These are phyloP conservation scores for Colletotrichum sp. DNA, from an alignment of 2,329 filamentous ascomycete genomes.

Conservation along the genomic window DNA sequence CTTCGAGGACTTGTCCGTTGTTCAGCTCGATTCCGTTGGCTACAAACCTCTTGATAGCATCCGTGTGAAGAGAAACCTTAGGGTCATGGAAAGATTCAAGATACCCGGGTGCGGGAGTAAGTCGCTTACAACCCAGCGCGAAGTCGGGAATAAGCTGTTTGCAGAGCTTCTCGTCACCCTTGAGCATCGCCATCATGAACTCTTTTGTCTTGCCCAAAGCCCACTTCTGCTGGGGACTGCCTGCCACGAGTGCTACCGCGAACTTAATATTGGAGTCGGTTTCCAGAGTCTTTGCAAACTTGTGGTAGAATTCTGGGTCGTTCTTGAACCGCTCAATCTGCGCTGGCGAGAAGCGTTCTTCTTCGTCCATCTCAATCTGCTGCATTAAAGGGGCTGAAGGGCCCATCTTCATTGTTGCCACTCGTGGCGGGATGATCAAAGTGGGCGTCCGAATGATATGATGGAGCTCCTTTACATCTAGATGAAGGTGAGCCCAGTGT, in stretches of 20 bases:
- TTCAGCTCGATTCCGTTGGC: conserved; percentile 52
- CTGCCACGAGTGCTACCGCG: conserved; percentile 45
- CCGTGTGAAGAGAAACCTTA: conserved; percentile 22
- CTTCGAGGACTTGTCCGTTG: conserved; percentile 51
- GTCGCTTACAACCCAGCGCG: conserved; percentile 51
- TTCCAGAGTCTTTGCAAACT: conserved; percentile 53
- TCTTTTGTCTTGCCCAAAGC: conserved; percentile 44
- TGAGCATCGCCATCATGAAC: conserved; percentile 53
- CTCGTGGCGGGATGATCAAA: conserved; percentile 44
- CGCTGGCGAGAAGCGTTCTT: conserved; percentile 28
- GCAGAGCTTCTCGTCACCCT: conserved; percentile 54
- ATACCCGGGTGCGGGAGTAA: conserved; percentile 57
- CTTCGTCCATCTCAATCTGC: conserved; percentile 26
- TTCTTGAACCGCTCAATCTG: conserved; percentile 53
- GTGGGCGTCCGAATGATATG: conserved; percentile 48
- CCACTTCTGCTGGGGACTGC: conserved; percentile 44
- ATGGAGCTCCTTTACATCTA: conserved; percentile 42
- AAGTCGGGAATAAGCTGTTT: conserved; percentile 55
- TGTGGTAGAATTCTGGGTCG: conserved; percentile 49
- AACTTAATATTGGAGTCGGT: conserved; percentile 48
- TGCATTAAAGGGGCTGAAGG: conserved; percentile 32
- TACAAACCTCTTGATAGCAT: conserved; percentile 50
- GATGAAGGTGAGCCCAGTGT: conserved; percentile 23
- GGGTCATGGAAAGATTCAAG: conserved; percentile 41
- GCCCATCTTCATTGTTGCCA: conserved; percentile 35